phyloP scores from a whole-genome alignment of 352 stramenopile genomes.

The Phytophthora cactorum region DNA sequence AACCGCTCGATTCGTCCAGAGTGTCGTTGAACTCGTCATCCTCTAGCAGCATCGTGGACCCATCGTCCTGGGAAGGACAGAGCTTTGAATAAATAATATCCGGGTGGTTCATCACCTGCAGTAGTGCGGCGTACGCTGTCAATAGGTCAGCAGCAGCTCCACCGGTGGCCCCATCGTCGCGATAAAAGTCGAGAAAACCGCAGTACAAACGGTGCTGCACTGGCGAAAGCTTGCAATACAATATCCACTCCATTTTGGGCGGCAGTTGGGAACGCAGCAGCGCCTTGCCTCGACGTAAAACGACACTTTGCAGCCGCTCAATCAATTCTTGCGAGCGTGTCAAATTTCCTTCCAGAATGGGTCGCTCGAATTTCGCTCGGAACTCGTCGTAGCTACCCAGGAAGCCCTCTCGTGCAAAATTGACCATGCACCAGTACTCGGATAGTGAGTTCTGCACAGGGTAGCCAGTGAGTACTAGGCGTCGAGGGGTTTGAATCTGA shows the following conservation, averaged over 20 bases:
- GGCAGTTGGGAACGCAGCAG: conserved; percentile 77
- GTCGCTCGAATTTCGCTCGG: conserved; percentile 77
- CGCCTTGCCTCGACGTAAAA: conserved; percentile 73
- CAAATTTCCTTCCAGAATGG: conserved; percentile 78
- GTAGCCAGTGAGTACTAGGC: conserved; percentile 94
- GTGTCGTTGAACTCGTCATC: conserved; percentile 45
- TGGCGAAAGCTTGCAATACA: conserved; percentile 85
- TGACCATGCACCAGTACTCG: conserved; percentile 93
- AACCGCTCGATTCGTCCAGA: conserved; percentile 43
- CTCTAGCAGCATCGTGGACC: conserved; percentile 19
- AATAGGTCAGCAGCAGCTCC: conserved; percentile 68
- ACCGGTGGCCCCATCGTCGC: conserved; percentile 32
- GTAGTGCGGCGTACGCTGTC: conserved; percentile 75
- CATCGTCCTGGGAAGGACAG: conserved; percentile 40
- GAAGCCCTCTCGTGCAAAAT: conserved; percentile 82
- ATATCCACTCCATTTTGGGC: conserved; percentile 87
- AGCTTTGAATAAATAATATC: conserved; percentile 87
- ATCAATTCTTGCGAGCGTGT: conserved; percentile 72
- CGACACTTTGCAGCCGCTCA: conserved; percentile 62
- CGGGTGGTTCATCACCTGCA: conserved; percentile 91
- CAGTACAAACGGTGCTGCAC: conserved; percentile 85
- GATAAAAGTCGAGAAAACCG: conserved; percentile 71
- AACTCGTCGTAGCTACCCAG: conserved; percentile 81
- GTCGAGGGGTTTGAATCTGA: conserved; percentile 74
- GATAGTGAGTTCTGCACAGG: conserved; percentile 96